Conservation (phyloP, 805 yeast genomes). For the Lachancea sp. region DNA sequence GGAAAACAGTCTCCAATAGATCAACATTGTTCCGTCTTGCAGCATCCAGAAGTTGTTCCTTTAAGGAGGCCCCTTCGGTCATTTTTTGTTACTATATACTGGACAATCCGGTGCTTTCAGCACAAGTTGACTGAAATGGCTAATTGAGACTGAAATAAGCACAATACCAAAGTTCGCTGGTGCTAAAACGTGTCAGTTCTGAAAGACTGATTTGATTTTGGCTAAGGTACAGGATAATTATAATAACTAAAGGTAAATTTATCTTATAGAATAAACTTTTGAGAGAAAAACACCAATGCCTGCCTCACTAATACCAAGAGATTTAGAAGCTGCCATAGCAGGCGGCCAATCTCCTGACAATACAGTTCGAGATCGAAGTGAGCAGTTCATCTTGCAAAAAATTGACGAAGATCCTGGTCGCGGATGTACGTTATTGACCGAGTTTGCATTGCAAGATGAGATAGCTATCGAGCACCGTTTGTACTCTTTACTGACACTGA, state of each 20-base stretch:
- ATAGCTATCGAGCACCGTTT: constrained; percentile 43
- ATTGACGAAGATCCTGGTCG: constrained; percentile 46
- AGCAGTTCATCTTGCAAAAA: constrained; percentile 39
- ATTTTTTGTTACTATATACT: not conserved
- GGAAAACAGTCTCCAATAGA: constrained; percentile 52
- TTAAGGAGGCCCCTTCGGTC: constrained; percentile 63
- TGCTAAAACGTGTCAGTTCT: too few species aligned
- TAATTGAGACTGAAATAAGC: too few species aligned
- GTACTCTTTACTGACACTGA: constrained; percentile 58
- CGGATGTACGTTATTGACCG: constrained; percentile 38
- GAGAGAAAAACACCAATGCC: not conserved
- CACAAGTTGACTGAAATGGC: too few species aligned
- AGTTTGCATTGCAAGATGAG: constrained; percentile 33
- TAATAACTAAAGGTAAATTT: not conserved
- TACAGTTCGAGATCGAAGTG: constrained; percentile 45
- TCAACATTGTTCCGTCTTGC: constrained; percentile 85
- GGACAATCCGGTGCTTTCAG: too few species aligned
- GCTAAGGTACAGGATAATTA: not conserved
- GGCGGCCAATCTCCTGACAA: constrained; percentile 45
- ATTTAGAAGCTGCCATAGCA: constrained; percentile 19
- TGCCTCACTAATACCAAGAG: not conserved
- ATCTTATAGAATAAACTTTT: too few species aligned
- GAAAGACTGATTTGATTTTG: not conserved
- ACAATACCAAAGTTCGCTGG: too few species aligned
- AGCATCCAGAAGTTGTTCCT: constrained; percentile 79